Percentiles rank a stretch among this genome's conserved stretches.
Conservation (phyloP, 2,329 filamentous ascomycete genomes). For the Aspergillus neotritici region DNA sequence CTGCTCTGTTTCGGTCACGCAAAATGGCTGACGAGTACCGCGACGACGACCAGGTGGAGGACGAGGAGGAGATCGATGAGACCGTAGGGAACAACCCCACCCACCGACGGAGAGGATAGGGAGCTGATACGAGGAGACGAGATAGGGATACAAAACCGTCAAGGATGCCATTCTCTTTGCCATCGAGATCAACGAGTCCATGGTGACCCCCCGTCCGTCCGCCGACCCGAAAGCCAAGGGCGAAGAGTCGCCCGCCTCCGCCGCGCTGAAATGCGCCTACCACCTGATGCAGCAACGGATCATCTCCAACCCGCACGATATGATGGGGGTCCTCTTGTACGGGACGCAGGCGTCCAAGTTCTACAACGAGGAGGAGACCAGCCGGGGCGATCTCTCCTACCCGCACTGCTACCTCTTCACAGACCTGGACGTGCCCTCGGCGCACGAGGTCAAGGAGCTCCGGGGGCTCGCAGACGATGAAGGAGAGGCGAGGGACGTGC, state of each 20-base stretch:
- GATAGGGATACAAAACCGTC: slow-evolving; percentile 76
- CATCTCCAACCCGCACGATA: slow-evolving; percentile 91
- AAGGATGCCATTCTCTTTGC: slow-evolving; percentile 99
- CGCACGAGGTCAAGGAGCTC: slow-evolving; percentile 76
- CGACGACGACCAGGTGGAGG: slow-evolving; percentile 39
- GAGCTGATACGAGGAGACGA: background rate
- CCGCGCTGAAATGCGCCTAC: slow-evolving; percentile 89
- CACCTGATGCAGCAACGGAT: slow-evolving; percentile 97
- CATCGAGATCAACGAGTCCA: slow-evolving; percentile 84
- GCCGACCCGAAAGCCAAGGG: slow-evolving; percentile 69
- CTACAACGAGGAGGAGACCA: slow-evolving; percentile 58
- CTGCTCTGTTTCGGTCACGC: no score
- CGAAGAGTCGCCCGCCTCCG: slow-evolving; percentile 69
- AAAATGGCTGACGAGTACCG: slow-evolving; percentile 37
- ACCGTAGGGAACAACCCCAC: slow-evolving; percentile 26
- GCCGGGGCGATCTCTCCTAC: slow-evolving; percentile 59
- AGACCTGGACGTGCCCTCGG: slow-evolving; percentile 81
- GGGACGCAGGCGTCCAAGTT: slow-evolving; percentile 82
- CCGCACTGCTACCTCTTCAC: slow-evolving; percentile 89
- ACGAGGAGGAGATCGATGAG: slow-evolving; percentile 45
- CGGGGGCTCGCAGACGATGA: slow-evolving; percentile 72
- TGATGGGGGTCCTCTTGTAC: slow-evolving; percentile 93
- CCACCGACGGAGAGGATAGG: background rate
- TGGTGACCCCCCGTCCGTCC: slow-evolving; percentile 64
- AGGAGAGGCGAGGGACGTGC: slow-evolving; percentile 61